Conservation (phyloP, 2,329 filamentous ascomycete genomes). For the Penicillium sp. region DNA sequence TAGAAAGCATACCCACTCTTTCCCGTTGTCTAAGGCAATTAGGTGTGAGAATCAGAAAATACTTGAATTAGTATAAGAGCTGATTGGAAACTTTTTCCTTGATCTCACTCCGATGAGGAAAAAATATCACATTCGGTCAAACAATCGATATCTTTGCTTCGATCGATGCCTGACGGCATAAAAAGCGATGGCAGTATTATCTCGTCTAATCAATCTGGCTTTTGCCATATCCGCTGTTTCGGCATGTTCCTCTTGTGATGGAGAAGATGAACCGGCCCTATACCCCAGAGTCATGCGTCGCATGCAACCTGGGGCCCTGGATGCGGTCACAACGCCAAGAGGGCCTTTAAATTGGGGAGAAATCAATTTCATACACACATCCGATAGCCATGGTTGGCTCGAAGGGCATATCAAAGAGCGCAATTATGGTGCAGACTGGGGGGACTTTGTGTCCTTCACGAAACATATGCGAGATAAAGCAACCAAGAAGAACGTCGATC, state of each 20-base stretch:
- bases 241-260: slow-evolving; percentile 9
- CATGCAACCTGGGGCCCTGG: slow-evolving; percentile 11
- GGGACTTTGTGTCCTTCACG: slow-evolving; percentile 66
- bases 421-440: slow-evolving; percentile 70
- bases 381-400: slow-evolving; percentile 66
- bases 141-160: no score
- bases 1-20: not conserved
- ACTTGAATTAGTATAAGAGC: not conserved
- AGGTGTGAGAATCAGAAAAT: no score
- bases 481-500: slow-evolving; percentile 59
- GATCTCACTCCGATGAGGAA: no score
- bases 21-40: not conserved
- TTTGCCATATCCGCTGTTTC: slow-evolving; percentile 3
- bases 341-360: slow-evolving; percentile 56
- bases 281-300: slow-evolving; percentile 15
- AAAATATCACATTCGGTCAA: no score
- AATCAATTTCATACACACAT: slow-evolving; percentile 66
- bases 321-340: slow-evolving; percentile 3
- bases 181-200: slow-evolving; percentile 3
- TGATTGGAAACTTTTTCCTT: not conserved
- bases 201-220: slow-evolving; percentile 2
- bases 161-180: not conserved
- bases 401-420: slow-evolving; percentile 64
- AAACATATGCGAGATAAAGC: slow-evolving; percentile 65
- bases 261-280: not conserved